phyloP scores from a whole-genome alignment of 2,329 filamentous ascomycete species.

The Cladophialophora psammophila region DNA sequence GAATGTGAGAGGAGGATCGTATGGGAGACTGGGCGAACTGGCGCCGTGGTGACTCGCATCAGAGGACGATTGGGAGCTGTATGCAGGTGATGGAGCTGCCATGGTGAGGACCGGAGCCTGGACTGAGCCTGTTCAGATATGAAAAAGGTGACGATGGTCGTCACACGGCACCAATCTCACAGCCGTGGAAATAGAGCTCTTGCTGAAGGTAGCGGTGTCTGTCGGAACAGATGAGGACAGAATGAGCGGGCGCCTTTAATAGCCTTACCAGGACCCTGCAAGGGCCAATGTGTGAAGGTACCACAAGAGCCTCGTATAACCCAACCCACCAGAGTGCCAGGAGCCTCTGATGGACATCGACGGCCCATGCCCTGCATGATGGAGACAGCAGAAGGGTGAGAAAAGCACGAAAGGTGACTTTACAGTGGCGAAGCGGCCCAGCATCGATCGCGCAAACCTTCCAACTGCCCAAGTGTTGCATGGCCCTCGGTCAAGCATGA shows the following conservation, averaged over 20 bases:
- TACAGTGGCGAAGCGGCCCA: conserved; percentile 2
- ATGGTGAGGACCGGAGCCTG: background rate
- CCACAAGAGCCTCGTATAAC: background rate
- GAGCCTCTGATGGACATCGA: background rate
- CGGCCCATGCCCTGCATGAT: background rate
- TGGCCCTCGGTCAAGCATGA: background rate
- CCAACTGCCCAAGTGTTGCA: background rate
- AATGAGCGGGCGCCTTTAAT: background rate
- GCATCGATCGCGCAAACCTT: background rate
- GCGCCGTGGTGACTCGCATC: conserved; percentile 1
- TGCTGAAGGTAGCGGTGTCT: background rate
- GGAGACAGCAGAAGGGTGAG: background rate
- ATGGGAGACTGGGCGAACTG: background rate
- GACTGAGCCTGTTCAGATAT: background rate
- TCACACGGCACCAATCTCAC: conserved; percentile 1
- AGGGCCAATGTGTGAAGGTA: background rate
- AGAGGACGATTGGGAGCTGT: background rate
- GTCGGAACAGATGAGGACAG: background rate
- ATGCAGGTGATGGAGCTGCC: background rate
- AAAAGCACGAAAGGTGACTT: background rate
- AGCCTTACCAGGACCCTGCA: background rate
- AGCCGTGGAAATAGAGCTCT: background rate
- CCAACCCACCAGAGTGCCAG: conserved; percentile 4
- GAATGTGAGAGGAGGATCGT: conserved; percentile 30
- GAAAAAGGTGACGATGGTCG: background rate